Evolutionary conservation across 169 alveolate genomes (phyloP).

Genomic region (Plasmodium vivax): DNA sequence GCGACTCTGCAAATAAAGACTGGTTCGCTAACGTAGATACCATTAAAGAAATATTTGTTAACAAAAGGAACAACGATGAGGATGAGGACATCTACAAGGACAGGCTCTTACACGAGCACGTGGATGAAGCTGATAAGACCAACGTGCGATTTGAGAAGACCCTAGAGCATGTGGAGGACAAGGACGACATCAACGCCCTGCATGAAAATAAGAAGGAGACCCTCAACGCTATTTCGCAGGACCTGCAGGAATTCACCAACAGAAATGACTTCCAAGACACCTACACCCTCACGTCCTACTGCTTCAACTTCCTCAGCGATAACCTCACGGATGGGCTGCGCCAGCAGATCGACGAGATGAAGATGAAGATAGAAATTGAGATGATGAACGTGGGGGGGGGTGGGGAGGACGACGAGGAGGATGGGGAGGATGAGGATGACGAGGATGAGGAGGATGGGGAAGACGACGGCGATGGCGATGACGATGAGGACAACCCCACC

Average conservation of each 20-base stretch:
- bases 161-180: slow-evolving; percentile 88
- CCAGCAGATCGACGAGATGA: slow-evolving; percentile 70
- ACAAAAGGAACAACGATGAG: slow-evolving; percentile 57
- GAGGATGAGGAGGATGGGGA: background rate
- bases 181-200: slow-evolving; percentile 88
- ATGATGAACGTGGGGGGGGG: slow-evolving; percentile 59
- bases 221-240: slow-evolving; percentile 30
- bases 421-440: background rate
- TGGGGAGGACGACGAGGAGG: slow-evolving; percentile 15
- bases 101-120: slow-evolving; percentile 36
- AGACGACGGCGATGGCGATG: background rate
- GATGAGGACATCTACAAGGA: slow-evolving; percentile 59
- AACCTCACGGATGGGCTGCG: slow-evolving; percentile 36
- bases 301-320: slow-evolving; percentile 48
- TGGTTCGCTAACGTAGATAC: slow-evolving; percentile 64
- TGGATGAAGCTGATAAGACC: slow-evolving; percentile 18
- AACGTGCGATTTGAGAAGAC: slow-evolving; percentile 85
- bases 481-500: slow-evolving; percentile 17
- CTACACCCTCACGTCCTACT: slow-evolving; percentile 51
- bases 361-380: slow-evolving; percentile 61
- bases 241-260: slow-evolving; percentile 52
- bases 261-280: slow-evolving; percentile 40
- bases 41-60: slow-evolving; percentile 40
- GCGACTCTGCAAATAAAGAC: slow-evolving; percentile 5
- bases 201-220: slow-evolving; percentile 83